Percentiles rank a stretch among this genome's conserved stretches.
These are phyloP conservation scores for Phylloporus sp. DNA, from an alignment of 768 basidiomycete species.

Conservation along the genomic window DNA sequence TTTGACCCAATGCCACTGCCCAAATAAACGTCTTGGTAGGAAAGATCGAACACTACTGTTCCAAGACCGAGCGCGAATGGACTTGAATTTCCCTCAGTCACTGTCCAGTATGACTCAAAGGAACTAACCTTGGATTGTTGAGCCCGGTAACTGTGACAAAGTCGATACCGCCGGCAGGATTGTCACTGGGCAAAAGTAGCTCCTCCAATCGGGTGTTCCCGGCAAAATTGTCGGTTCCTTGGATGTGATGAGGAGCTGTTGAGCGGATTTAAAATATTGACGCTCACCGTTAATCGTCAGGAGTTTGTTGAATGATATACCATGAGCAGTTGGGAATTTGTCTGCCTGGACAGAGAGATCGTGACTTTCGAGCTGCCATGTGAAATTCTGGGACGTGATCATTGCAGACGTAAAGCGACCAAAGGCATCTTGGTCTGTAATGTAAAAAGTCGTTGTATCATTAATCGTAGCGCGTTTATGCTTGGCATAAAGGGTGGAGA, in stretches of 20 bases:
- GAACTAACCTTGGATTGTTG: constrained; percentile 51
- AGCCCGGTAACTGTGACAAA: constrained; percentile 56
- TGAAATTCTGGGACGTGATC: constrained; percentile 66
- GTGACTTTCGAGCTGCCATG: constrained; percentile 59
- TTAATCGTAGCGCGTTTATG: constrained; percentile 59
- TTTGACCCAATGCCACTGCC: constrained; percentile 53
- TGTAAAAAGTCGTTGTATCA: constrained; percentile 55
- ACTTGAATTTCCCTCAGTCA: constrained; percentile 29
- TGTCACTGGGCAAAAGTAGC: constrained; percentile 63
- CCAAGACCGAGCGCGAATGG: constrained; percentile 70
- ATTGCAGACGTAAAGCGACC: constrained; percentile 56
- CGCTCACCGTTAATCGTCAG: constrained; percentile 52
- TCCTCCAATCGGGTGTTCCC: constrained; percentile 52
- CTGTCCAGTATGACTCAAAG: neutral
- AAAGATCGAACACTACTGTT: constrained; percentile 58
- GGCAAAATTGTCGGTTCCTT: constrained; percentile 62
- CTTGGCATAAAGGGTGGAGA: constrained; percentile 46
- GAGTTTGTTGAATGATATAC: constrained; percentile 60
- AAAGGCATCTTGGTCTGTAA: constrained; percentile 55
- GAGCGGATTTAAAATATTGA: neutral
- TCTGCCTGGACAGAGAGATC: constrained; percentile 59
- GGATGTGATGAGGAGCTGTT: neutral
- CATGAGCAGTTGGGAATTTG: constrained; percentile 64
- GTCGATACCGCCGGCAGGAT: constrained; percentile 63
- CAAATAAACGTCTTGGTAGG: constrained; percentile 53